phyloP scores from a whole-genome alignment of 2,329 filamentous ascomycete species.

The Rutstroemia sp. region DNA sequence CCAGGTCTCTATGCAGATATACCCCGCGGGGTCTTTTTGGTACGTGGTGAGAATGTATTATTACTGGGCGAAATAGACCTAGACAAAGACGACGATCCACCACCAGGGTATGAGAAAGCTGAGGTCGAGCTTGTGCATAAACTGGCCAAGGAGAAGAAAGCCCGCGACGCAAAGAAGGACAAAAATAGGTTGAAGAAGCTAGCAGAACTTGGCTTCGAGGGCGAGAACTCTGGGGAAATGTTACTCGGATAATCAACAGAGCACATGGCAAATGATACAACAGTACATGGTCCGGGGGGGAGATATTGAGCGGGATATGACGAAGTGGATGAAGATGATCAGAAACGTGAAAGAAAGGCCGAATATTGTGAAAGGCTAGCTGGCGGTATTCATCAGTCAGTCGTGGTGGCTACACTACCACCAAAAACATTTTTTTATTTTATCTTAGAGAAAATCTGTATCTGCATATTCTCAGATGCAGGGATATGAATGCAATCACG shows the following conservation, averaged over 20 bases:
- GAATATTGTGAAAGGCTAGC: slow-evolving; percentile 11
- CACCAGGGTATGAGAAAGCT: slow-evolving; percentile 57
- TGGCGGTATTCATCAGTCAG: slow-evolving; percentile 9
- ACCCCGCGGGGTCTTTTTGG: slow-evolving; percentile 77
- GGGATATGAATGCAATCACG: not conserved
- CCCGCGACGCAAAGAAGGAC: slow-evolving; percentile 61
- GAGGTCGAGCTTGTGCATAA: slow-evolving; percentile 63
- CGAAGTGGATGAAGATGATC: slow-evolving; percentile 14
- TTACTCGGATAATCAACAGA: slow-evolving; percentile 45
- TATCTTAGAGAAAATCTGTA: not conserved
- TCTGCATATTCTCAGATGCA: not conserved
- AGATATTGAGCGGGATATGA: slow-evolving; percentile 12
- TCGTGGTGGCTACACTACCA: slow-evolving; percentile 6
- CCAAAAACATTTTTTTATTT: slow-evolving; percentile 4
- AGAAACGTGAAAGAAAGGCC: slow-evolving; percentile 7
- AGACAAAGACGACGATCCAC: slow-evolving; percentile 87
- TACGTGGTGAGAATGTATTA: slow-evolving; percentile 94
- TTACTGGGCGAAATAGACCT: slow-evolving; percentile 94
- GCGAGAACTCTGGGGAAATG: slow-evolving; percentile 71
- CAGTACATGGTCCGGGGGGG: not conserved
- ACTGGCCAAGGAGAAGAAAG: slow-evolving; percentile 65
- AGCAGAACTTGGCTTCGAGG: slow-evolving; percentile 76
- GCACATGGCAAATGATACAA: slow-evolving; percentile 3
- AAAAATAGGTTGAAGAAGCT: slow-evolving; percentile 66
- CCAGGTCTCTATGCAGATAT: slow-evolving; percentile 72